Evolutionary conservation across 495 filamentous ascomycete species (phyloP), one percentile per base, ranked within the genome.

Genomic region (Penicillium fimorum): DNA sequence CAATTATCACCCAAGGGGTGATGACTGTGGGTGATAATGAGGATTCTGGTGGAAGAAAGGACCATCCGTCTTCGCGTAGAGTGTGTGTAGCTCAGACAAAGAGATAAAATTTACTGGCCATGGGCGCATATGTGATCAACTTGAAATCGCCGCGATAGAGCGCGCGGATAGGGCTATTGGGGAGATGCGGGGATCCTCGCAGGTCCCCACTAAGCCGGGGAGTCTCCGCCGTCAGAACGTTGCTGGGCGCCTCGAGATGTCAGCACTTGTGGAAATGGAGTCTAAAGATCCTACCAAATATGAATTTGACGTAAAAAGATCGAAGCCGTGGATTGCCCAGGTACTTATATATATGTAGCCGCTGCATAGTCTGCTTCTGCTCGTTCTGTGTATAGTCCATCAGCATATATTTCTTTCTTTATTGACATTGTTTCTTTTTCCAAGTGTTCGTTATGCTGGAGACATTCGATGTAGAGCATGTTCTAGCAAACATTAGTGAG

Each of bases 401-500:
- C 48, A 22, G 17, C 44, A 55, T 56, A 55, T 30, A 54, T 42
- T 22, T 22, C 22, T 22, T 58, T 42, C 49, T 58, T 58, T 27
- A 29, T 59, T 55, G 51, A 41, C 15, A 40, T 50, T 59, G 13
- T 38, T 48, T 7, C 9, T 30, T 55, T 45, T 42, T 48, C 33
- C 43, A 41, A 47, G 15, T 29, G n/a, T 43, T 43, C 53, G 49
- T 20, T 20, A 63, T 63, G 60, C 57, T 60, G 8, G 52, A 56
- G 46, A 59, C 56, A 25, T 69, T 70, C 44, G 63, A 70, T 47
- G 55, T 70, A 50, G 68, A 69, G n/a, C 24, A 66, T 59, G 68
- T 70, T 18, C 59, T 70, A 24, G 53, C 61, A 18, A 61, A 64
- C 41, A 61, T 70, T 22, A 61, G 45, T 25, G 63, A 67, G 42